Conservation (phyloP, 108 stramenopile genomes). For the Asterionellopsis glacialis region DNA sequence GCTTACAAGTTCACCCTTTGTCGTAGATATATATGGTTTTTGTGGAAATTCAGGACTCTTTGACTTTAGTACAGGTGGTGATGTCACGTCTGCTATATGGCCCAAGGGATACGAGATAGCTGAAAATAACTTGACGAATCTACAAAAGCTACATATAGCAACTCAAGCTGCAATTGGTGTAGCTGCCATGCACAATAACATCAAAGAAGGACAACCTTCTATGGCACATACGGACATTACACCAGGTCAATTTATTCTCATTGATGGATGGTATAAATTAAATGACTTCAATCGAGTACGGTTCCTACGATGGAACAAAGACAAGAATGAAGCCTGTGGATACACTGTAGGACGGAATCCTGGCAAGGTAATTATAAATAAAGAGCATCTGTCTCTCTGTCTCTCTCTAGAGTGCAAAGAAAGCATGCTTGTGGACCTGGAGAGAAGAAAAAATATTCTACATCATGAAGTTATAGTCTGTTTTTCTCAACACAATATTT, state of each 20-base stretch:
- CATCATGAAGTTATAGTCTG: no score
- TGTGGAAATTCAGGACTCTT: constrained; percentile 64
- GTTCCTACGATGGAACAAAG: constrained; percentile 14
- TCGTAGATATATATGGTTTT: constrained; percentile 73
- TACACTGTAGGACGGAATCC: constrained; percentile 46
- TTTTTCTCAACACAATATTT: no score
- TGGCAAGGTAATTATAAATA: constrained; percentile 16
- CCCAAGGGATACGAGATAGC: background rate
- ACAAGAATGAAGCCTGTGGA: constrained; percentile 20
- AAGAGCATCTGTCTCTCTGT: no score
- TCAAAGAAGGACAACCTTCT: constrained; percentile 33
- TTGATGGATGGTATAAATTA: constrained; percentile 30
- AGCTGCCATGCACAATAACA: constrained; percentile 38
- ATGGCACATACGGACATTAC: constrained; percentile 46
- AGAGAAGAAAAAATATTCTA: no score
- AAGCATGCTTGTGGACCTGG: no score
- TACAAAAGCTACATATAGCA: constrained; percentile 17
- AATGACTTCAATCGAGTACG: constrained; percentile 34
- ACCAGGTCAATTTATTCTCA: constrained; percentile 21
- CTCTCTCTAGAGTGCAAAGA: background rate
- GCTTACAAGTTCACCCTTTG: constrained; percentile 48
- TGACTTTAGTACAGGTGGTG: constrained; percentile 55
- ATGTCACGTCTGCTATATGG: constrained; percentile 21
- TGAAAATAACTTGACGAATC: background rate
- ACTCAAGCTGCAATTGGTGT: constrained; percentile 35